Conservation (phyloP, 2,329 filamentous ascomycete genomes). For the Fusarium xyrophilum region DNA sequence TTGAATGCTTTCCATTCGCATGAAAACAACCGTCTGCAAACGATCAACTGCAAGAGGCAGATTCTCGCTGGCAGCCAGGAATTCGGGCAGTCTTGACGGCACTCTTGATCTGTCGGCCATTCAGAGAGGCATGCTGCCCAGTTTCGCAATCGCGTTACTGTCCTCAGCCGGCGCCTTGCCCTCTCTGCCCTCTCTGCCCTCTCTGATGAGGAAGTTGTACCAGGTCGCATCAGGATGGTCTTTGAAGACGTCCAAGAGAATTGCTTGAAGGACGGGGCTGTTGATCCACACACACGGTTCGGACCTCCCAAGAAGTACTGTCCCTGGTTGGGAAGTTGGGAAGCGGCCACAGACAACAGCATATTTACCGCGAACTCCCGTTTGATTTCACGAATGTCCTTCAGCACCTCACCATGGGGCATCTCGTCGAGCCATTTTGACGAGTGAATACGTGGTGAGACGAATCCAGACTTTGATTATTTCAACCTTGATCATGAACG, state of each 20-base stretch:
- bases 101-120: conserved; percentile 34
- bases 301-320: neutral
- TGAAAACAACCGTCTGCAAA: conserved; percentile 4
- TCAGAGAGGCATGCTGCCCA: conserved; percentile 4
- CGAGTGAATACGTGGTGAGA: too few species aligned
- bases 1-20: neutral
- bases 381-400: neutral
- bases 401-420: neutral
- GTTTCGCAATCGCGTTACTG: neutral
- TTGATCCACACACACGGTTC: conserved; percentile 10
- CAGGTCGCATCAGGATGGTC: neutral
- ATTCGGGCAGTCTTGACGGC: conserved; percentile 12
- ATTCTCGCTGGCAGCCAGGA: neutral
- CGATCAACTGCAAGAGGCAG: neutral
- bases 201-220: conserved; percentile 9
- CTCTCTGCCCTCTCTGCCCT: rapidly evolving
- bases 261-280: neutral
- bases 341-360: neutral
- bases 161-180: neutral
- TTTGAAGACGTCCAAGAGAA: neutral
- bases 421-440: neutral
- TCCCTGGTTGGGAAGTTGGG: neutral
- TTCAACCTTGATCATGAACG: too few species aligned
- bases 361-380: neutral
- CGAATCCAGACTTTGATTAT: too few species aligned